Conservation (phyloP, 2,329 filamentous ascomycete species). For the Xylariaceae sp. region DNA sequence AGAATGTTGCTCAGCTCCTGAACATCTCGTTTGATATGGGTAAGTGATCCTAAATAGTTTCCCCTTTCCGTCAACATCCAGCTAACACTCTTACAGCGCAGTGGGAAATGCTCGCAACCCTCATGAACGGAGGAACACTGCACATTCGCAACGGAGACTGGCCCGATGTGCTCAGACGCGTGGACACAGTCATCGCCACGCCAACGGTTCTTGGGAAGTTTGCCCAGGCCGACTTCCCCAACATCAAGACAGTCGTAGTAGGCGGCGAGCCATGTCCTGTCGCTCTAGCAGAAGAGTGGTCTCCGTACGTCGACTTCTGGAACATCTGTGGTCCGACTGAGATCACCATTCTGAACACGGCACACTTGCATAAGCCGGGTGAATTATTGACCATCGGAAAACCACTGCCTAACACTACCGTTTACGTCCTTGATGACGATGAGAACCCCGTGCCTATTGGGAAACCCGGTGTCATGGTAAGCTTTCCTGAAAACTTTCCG, state of each 20-base stretch:
- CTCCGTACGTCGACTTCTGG: conserved; percentile 43
- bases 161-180: conserved; percentile 42
- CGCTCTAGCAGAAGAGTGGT: conserved; percentile 52
- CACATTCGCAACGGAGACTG: conserved; percentile 47
- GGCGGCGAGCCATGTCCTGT: conserved; percentile 46
- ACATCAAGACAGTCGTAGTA: conserved; percentile 48
- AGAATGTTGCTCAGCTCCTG: conserved; percentile 49
- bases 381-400: conserved; percentile 47
- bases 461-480: conserved; percentile 42
- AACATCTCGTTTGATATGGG: conserved; percentile 59
- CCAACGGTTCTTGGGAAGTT: conserved; percentile 51
- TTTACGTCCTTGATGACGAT: conserved; percentile 49
- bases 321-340: conserved; percentile 58
- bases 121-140: conserved; percentile 54
- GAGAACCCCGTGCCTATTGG: conserved; percentile 42
- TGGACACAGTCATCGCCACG: conserved; percentile 51
- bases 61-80: conserved; percentile 2
- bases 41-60: conserved; percentile 32
- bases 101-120: conserved; percentile 54
- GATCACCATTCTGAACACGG: conserved; percentile 55
- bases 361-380: conserved; percentile 45
- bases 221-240: conserved; percentile 41
- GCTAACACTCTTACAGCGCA: conserved; percentile 38
- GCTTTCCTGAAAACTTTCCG: background rate
- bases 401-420: conserved; percentile 52